Conservation (phyloP, 192 early-diverging fungal genomes). For the Diversispora epigaea region DNA sequence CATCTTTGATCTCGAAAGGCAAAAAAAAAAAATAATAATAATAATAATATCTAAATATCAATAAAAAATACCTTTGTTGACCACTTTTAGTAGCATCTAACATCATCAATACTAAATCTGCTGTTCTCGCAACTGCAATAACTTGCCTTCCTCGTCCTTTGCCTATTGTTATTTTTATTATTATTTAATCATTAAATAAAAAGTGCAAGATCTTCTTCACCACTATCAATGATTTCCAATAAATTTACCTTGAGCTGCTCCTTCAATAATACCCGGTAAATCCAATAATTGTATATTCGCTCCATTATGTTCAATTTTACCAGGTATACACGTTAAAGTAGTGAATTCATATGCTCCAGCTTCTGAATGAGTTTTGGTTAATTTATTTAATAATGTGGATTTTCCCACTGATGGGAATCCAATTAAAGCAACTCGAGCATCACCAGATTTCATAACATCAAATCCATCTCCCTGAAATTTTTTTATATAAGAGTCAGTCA, state of each 20-base stretch:
- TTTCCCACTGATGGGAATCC: conserved; percentile 99
- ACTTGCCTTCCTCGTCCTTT: conserved; percentile 97
- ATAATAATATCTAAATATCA: too few species aligned
- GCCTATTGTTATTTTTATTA: not conserved
- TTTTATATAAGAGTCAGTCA: not conserved
- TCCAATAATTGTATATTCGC: conserved; percentile 97
- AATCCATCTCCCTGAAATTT: conserved; percentile 79
- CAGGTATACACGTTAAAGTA: conserved; percentile 92
- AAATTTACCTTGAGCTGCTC: conserved; percentile 81
- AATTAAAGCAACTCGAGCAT: conserved; percentile 92
- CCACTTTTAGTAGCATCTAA: conserved; percentile 92
- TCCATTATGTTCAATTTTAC: conserved; percentile 93
- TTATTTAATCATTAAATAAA: not conserved
- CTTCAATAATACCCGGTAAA: conserved; percentile 98
- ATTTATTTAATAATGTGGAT: conserved; percentile 89
- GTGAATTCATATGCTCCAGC: conserved; percentile 94
- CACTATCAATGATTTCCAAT: too few species aligned
- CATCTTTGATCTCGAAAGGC: too few species aligned
- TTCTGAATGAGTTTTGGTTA: conserved; percentile 90
- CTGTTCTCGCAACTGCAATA: conserved; percentile 95
- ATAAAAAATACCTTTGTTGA: conserved; percentile 60
- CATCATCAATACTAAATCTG: conserved; percentile 97
- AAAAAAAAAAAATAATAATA: too few species aligned
- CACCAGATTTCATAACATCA: conserved; percentile 97
- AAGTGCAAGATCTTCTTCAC: too few species aligned